Evolutionary conservation across 495 filamentous ascomycete genomes (phyloP).

Genomic region (Aspergillus bridgeri): DNA sequence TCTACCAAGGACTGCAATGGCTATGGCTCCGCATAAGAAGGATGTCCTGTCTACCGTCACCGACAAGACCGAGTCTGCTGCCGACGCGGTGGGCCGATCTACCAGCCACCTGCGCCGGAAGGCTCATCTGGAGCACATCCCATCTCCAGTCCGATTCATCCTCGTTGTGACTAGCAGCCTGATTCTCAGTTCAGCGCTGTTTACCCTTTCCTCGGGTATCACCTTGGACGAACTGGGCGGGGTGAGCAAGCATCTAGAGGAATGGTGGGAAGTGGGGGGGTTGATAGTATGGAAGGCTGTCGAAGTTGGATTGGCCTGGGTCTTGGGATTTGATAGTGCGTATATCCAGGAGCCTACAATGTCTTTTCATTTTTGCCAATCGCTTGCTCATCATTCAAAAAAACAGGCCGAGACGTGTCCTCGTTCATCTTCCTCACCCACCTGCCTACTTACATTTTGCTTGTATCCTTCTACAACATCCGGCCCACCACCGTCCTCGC

Average conservation of each 20-base stretch:
- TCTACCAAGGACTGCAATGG: background rate
- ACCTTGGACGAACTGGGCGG: constrained; percentile 55
- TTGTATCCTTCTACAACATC: constrained; percentile 70
- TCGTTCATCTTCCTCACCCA: constrained; percentile 66
- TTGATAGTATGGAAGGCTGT: constrained; percentile 64
- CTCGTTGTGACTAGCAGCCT: constrained; percentile 64
- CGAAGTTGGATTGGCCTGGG: constrained; percentile 69
- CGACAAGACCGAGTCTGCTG: constrained; percentile 5
- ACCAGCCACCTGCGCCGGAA: constrained; percentile 8
- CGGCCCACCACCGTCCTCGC: constrained; percentile 52
- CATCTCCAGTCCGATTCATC: constrained; percentile 54
- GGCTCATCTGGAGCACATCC: constrained; percentile 30
- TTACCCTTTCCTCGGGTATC: constrained; percentile 49
- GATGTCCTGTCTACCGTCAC: constrained; percentile 10
- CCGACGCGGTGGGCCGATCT: background rate
- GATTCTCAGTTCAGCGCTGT: constrained; percentile 51
- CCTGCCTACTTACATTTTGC: constrained; percentile 66
- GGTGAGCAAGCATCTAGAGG: constrained; percentile 58
- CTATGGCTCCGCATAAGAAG: constrained; percentile 23
- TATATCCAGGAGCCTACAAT: background rate
- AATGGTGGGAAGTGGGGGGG: constrained; percentile 57
- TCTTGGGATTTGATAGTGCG: constrained; percentile 64
- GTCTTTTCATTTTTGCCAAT: background rate
- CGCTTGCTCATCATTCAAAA: background rate
- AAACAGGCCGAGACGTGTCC: constrained; percentile 62